Evolutionary conservation across 768 basidiomycete species (phyloP), one percentile per base, ranked within the genome.

Genomic region (Tylopilus sp.): DNA sequence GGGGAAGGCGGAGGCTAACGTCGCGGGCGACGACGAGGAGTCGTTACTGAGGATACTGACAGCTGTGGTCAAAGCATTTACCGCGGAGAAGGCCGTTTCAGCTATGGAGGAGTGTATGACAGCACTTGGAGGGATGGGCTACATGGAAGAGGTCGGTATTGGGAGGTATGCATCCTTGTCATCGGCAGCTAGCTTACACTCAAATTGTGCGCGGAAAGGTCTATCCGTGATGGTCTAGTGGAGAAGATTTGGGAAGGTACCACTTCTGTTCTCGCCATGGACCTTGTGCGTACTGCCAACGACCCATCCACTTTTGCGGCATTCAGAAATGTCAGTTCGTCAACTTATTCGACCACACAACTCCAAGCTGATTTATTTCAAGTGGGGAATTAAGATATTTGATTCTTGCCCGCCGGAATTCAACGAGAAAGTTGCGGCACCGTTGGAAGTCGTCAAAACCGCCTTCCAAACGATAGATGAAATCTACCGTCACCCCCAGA

Each of bases 231-330:
- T 70, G 75, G 76, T 3, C 63, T 86, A 9, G 89, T 90, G 13
- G 89, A 91, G 70, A 86, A 84, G 60, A 89, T 92, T 37, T 91
- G 89, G 88, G 89, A 91, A 68, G 88, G 87, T 0, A 88, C 87
- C 0, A 75, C 78, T 14, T 80, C 79, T 0, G 85, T 90, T 4
- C 76, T 90, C 6, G 76, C 86, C 2, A 67, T 89, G 45, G 88
- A 92, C 63, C 71, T 89, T 34, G 70, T 80, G 10, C 73, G 87
- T 43, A 82, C 81, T 5, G 74, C 78, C 21, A 69, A 71, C 40
- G 78, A 82, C 55, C 73, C 73, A 16, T 54, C 56, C 1, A 73
- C 74, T 1, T 56, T 85, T 50, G 59, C 66, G 14, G 71, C 81
- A 0, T 87, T 84, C 57, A 60, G 72, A 9, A 66, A 74, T 13